Evolutionary conservation across 257 asterid genomes (phyloP).

Genomic region (Solanum paucissectum): DNA sequence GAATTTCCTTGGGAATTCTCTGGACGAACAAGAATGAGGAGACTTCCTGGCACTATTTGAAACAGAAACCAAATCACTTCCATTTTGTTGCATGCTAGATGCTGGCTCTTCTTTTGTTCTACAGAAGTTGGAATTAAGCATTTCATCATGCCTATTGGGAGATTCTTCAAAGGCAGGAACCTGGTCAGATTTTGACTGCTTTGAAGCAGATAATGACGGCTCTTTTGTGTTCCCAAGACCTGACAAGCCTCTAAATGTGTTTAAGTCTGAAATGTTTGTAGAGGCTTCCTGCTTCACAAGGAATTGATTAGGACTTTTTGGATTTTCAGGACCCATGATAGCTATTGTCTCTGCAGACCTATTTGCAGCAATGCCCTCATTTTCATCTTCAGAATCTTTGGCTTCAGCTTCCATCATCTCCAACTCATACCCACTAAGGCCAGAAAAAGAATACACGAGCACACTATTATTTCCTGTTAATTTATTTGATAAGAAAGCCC

Average conservation of each 20-base stretch:
- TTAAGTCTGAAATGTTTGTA: neutral
- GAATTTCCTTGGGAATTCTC: slow-evolving; percentile 24
- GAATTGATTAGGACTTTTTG: slow-evolving; percentile 21
- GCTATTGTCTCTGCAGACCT: slow-evolving; percentile 17
- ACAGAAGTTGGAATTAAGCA: slow-evolving; percentile 11
- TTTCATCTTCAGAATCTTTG: slow-evolving; percentile 92
- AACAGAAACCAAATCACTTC: slow-evolving; percentile 19
- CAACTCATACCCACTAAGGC: slow-evolving; percentile 62
- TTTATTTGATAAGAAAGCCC: neutral
- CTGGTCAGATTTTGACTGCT: slow-evolving; percentile 11
- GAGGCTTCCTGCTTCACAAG: slow-evolving; percentile 18
- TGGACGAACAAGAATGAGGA: slow-evolving; percentile 21
- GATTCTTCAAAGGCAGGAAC: slow-evolving; percentile 14
- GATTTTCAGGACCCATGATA: slow-evolving; percentile 24
- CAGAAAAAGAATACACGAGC: neutral
- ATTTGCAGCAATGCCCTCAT: slow-evolving; percentile 35
- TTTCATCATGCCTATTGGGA: slow-evolving; percentile 14
- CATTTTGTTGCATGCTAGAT: slow-evolving; percentile 18
- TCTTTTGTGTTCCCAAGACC: slow-evolving; percentile 16
- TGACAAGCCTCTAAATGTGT: slow-evolving; percentile 19
- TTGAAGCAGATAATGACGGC: slow-evolving; percentile 19
- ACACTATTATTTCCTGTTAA: neutral
- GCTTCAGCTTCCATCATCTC: slow-evolving; percentile 73
- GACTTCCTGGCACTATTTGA: slow-evolving; percentile 33
- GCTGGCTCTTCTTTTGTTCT: slow-evolving; percentile 16